Base-by-base conservation (phyloP, 73 alveolate species). In the Paramecium tetraurelia region DNA sequence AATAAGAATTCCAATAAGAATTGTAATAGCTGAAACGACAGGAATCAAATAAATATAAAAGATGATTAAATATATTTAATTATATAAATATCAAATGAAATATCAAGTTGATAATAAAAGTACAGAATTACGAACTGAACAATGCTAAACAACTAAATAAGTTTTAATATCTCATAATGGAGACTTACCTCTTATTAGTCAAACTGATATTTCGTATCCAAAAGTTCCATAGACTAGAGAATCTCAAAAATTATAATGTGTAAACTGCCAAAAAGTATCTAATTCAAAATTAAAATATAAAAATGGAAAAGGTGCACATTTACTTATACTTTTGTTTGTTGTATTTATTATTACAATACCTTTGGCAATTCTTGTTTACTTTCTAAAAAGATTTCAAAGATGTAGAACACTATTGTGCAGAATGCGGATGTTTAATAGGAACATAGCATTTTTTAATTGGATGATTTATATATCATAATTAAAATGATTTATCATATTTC, bases 21-120 rank as follows among this genome's bases (percentile, higher is more conserved):
- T 72, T 35, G 11, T 9, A 72, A 40, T 36, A 72, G 35, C 35
- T 72, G 24, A 72, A 72, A 72, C n/a, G 33, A 72, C 3, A 72
- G 35, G 86, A 72, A 40, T 14, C 46, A 18, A 72, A 72, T 33
- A 72, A 72, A 72, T 72, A 72, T 72, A 40, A 10, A 21, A 72
- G 12, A 72, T 72, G 86, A 72, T 72, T 36, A 72, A 72, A 72
- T 36, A 72, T 72, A 72, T 35, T 36, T 35, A 68, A 68, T 31
- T 68, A 68, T 68, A 68, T 53, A 53, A 53, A 48, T 48, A 48
- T 48, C 8, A n/a, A 18, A 53, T 53, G 69, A 53, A 53, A 53
- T 53, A 53, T 53, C 69, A 53, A 18, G 69, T 53, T 16, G 69
- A 53, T 53, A 53, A 53, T 53, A 53, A 53, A 53, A 53, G 69